Conservation (phyloP, 257 asterid species). For the Solanum chiquidenum region DNA sequence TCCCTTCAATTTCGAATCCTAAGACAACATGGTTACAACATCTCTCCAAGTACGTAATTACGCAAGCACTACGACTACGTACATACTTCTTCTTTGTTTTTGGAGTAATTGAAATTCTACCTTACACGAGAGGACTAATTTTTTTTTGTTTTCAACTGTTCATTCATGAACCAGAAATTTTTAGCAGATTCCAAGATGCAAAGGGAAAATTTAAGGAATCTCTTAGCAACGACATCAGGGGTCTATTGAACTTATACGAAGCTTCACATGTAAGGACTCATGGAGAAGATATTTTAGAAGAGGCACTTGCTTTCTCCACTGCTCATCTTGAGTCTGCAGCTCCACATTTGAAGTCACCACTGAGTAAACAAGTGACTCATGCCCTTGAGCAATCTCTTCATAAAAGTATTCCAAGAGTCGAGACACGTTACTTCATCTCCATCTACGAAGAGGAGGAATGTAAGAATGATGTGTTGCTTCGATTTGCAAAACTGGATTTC, state of each 20-base stretch:
- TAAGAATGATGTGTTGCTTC: constrained; percentile 6
- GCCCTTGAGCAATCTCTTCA: constrained; percentile 22
- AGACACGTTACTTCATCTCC: constrained; percentile 10
- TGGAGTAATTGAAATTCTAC: too few species aligned
- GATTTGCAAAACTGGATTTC: constrained; percentile 23
- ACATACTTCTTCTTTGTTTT: too few species aligned
- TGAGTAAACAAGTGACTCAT: constrained; percentile 12
- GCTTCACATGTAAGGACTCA: constrained; percentile 27
- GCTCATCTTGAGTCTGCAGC: constrained; percentile 2
- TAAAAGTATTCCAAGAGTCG: constrained; percentile 16
- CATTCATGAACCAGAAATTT: background rate
- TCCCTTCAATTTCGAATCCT: constrained; percentile 21
- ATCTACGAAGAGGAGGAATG: constrained; percentile 11
- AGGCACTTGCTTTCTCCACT: constrained; percentile 6
- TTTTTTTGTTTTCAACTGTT: too few species aligned
- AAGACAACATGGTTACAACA: constrained; percentile 30
- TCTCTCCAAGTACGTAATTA: constrained; percentile 9
- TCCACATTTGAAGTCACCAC: background rate
- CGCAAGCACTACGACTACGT: too few species aligned
- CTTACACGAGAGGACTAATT: too few species aligned
- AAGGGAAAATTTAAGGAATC: constrained; percentile 2
- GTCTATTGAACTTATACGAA: constrained; percentile 20
- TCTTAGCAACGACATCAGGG: background rate
- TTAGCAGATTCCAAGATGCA: constrained; percentile 15
- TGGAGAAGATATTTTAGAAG: constrained; percentile 20